Evolutionary conservation across 2,329 filamentous ascomycete species (phyloP).

Genomic region (Cordyceps javanica): DNA sequence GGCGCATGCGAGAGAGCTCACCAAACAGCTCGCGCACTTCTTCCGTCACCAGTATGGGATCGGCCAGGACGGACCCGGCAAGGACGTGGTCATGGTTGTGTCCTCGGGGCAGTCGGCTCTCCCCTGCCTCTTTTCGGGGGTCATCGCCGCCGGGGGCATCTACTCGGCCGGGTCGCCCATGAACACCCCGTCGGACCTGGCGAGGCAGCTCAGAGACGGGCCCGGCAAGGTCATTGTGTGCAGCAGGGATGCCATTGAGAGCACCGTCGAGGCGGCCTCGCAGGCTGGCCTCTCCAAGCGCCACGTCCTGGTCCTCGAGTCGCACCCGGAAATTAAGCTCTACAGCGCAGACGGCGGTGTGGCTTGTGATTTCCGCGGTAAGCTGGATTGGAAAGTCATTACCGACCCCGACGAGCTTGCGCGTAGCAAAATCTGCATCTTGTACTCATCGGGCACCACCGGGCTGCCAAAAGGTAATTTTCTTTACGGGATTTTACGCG

Average conservation of each 20-base stretch:
- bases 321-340: conserved; percentile 24
- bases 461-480: conserved; percentile 40
- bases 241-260: conserved; percentile 40
- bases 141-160: conserved; percentile 53
- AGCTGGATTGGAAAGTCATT: conserved; percentile 47
- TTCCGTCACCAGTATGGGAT: conserved; percentile 47
- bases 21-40: conserved; percentile 48
- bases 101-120: conserved; percentile 51
- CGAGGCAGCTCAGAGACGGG: conserved; percentile 34
- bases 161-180: conserved; percentile 49
- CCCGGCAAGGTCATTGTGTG: conserved; percentile 36
- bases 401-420: conserved; percentile 41
- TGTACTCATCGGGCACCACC: conserved; percentile 45
- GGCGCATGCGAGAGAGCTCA: conserved; percentile 38
- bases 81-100: conserved; percentile 50
- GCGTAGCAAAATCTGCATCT: conserved; percentile 33
- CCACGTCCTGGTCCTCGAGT: conserved; percentile 46
- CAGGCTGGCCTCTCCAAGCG: conserved; percentile 36
- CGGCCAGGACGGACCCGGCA: conserved; percentile 39
- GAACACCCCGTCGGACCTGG: conserved; percentile 44
- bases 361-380: conserved; percentile 25
- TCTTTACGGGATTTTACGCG: too few species aligned
- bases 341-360: conserved; percentile 20
- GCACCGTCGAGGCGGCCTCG: conserved; percentile 42
- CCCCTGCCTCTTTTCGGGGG: conserved; percentile 46